Evolutionary conservation across 257 asterid genomes (phyloP), one percentile per base, ranked within the genome.

Genomic region (Capsicum pubescens): DNA sequence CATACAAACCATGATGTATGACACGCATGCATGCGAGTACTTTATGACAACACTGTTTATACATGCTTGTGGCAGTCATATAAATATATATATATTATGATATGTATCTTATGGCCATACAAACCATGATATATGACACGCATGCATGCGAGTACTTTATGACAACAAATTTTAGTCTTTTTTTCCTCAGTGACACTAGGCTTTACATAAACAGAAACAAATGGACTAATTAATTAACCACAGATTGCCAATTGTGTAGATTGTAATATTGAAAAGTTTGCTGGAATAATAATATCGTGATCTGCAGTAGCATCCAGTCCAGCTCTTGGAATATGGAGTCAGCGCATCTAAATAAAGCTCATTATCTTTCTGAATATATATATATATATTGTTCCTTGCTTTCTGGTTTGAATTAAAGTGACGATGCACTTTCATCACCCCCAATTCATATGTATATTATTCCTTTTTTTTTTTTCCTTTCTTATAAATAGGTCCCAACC

Each of bases 211-310:
- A 13, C 13, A 55, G 59, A 55, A 55, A 55, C 0, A 0, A 16
- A 55, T 55, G 17, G 59, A 55, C 1, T 4, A 55, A 50, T 50
- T 50, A 50, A 50, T 50, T 50, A 48, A 48, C 8, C 48, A 44
- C 48, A 76, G 52, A 11, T 76, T 76, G 81, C 64, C 81, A 63
- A 21, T 77, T 26, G 46, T 77, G 46, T 77, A 32, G 72, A 32
- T 66, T 66, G 32, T 32, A 66, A 66, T 12, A 19, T 21, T 21
- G 70, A 66, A 66, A 32, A 32, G 48, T 13, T 13, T 66, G n/a
- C 11, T 8, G 54, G 17, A 39, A 39, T 39, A 39, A 39, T 39
- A 32, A 64, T 2, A 64, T 64, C 3, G 2, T 8, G 3, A 44
- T 44, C 48, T 58, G 54, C 2, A 61, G 71, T 26, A 32, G 2